Evolutionary conservation across 352 stramenopile genomes (phyloP), one percentile per base, ranked within the genome.

Genomic region (Pythium myriotylum): DNA sequence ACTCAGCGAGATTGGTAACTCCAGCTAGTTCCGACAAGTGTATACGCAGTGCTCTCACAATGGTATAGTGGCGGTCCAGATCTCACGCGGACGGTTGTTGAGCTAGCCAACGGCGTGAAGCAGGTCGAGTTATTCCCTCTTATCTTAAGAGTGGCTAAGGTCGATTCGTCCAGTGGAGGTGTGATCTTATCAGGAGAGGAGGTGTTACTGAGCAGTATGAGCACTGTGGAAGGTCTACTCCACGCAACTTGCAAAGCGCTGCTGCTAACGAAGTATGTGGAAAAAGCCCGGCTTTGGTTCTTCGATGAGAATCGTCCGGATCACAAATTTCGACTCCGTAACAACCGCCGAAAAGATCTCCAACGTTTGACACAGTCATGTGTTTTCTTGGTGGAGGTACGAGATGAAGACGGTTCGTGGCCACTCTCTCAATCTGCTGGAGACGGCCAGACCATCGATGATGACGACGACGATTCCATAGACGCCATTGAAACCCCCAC

Each of bases 351-450:
- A 0, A 73, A 73, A 5, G 74, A 84, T 14, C 62, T 93, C 3
- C 72, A 74, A 32, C 81, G 83, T 22, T 45, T 95, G 33, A 90
- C 67, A 8, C 83, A 94, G 55, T 76, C 84, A 8, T 90, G 81
- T 46, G 84, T 94, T 0, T 91, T 95, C 24, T 60, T 95, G 29
- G 45, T 95, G 23, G 86, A 95, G 68, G 56, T 93, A 13, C 86
- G 93, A 76, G 86, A 95, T 37, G 76, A 89, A 8, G 86, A 95
- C 47, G 84, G 86, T 1, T 92, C 84, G 45, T 95, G 86, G 86
- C 86, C 86, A 23, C 65, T 95, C 1, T 95, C 83, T 4, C 84
- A 93, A 47, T 75, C 75, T 65, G 79, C 55, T 66, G 54, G 0
- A 47, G 56, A 43, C 58, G 47, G 52, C 57, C 69, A 49, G 51